Evolutionary conservation across 352 stramenopile genomes (phyloP), one percentile per base, ranked within the genome.

Genomic region (Globisporangium takayamanum): DNA sequence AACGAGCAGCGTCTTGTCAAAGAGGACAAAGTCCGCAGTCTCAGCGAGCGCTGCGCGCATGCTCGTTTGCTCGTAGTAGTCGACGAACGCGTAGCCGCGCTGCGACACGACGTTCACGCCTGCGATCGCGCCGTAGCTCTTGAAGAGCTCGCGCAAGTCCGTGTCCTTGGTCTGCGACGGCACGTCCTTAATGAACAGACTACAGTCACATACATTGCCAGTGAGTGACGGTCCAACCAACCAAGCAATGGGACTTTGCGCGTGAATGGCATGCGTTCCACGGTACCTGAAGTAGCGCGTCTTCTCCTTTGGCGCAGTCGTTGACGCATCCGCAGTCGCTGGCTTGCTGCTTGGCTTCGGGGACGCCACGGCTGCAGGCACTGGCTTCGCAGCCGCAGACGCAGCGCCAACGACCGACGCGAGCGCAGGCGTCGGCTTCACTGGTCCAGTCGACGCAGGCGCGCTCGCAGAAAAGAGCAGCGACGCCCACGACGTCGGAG

Each of bases 31-130:
- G 61, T 81, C 69, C 39, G 72, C 80, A 16, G 66, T 69, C 49
- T 88, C 80, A 1, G 78, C 75, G 8, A 93, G 69, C 60, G 76
- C 85, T 20, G 77, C 75, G 41, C 80, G 84, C 79, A 92, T 85
- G 60, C 76, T 86, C 54, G 90, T 80, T 59, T 87, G 57, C 49
- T 95, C 83, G 42, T 73, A 73, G 57, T 77, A 95, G 72, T 95
- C 85, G 36, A 95, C 80, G 57, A 93, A 95, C n/a, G 83, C 85
- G 53, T 79, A 92, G 60, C 78, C 78, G 42, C 84, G 84, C 53
- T 68, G 55, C 12, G 57, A 47, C 25, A 83, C 68, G 3, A 93
- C 68, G 44, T 70, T 92, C 46, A 91, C 73, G 61, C 75, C 79
- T 33, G 80, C 85, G 53, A 95, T 89, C 45, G 77, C 57, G 22